These are phyloP conservation scores for Aspergillus leporis DNA, from an alignment of 495 filamentous ascomycete genomes.

Conservation along the genomic window DNA sequence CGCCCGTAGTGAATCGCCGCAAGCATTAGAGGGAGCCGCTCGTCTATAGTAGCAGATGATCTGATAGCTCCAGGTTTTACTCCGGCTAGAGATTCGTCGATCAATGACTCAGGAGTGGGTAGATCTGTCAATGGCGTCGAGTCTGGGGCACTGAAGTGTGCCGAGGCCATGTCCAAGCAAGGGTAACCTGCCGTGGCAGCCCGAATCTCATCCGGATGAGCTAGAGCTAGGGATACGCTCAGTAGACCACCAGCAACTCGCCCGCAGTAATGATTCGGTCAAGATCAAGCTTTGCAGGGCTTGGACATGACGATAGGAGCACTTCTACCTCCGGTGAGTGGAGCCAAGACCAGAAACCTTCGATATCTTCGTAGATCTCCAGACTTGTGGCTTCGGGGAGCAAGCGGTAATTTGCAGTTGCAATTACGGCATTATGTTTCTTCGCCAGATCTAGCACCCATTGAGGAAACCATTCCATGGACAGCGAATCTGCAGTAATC, in stretches of 20 bases:
- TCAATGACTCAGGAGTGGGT: slow-evolving; percentile 13
- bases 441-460: slow-evolving; percentile 36
- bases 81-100: slow-evolving; percentile 13
- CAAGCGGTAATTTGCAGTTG: slow-evolving; percentile 53
- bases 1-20: slow-evolving; percentile 19
- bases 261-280: slow-evolving; percentile 29
- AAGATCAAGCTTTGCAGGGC: slow-evolving; percentile 26
- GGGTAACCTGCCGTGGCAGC: slow-evolving; percentile 26
- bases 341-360: slow-evolving; percentile 54
- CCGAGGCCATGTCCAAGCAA: slow-evolving; percentile 14
- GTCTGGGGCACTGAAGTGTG: slow-evolving; percentile 7
- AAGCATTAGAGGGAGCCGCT: slow-evolving; percentile 21
- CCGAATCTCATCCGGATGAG: slow-evolving; percentile 26
- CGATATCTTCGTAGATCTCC: slow-evolving; percentile 50
- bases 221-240: slow-evolving; percentile 29
- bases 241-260: slow-evolving; percentile 37
- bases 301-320: slow-evolving; percentile 20
- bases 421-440: slow-evolving; percentile 38
- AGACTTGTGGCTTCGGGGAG: slow-evolving; percentile 47
- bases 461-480: slow-evolving; percentile 29
- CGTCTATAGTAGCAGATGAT: slow-evolving; percentile 10
- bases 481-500: slow-evolving; percentile 34
- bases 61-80: slow-evolving; percentile 14
- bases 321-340: slow-evolving; percentile 20
- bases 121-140: slow-evolving; percentile 8